These are phyloP conservation scores for Inga leiocalycina DNA, from an alignment of 306 rosid genomes.

Conservation along the genomic window DNA sequence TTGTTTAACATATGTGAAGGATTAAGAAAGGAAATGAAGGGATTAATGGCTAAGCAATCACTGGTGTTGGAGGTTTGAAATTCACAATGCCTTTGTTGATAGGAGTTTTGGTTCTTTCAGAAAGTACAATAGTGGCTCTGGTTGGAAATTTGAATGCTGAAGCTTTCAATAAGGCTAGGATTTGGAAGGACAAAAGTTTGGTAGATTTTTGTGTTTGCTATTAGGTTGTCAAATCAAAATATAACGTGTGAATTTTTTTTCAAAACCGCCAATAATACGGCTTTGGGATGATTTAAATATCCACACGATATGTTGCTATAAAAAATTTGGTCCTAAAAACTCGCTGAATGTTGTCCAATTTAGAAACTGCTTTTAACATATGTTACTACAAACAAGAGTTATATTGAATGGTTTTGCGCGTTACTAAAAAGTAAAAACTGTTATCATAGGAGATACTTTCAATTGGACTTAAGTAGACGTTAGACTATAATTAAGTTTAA, in stretches of 20 bases:
- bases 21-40: slow-evolving; percentile 1
- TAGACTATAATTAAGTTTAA: not conserved
- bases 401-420: not conserved
- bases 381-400: not conserved
- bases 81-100: not conserved
- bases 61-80: slow-evolving; percentile 10
- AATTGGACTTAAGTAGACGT: too few relatives aligned
- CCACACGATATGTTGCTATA: not conserved
- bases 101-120: not conserved
- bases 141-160: not conserved
- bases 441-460: not conserved
- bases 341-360: not conserved
- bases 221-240: not conserved
- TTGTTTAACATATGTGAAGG: slow-evolving; percentile 4
- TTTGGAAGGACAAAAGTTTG: not conserved
- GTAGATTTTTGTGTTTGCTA: not conserved
- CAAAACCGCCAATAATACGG: not conserved
- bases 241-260: not conserved
- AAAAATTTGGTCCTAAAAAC: not conserved
- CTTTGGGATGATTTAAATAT: not conserved
- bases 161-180: not conserved
- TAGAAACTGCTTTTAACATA: not conserved
- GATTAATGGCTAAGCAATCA: not conserved
- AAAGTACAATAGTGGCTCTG: not conserved
- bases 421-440: not conserved